Conservation (phyloP, 2,329 filamentous ascomycete genomes). For the Aspergillus sp. region DNA sequence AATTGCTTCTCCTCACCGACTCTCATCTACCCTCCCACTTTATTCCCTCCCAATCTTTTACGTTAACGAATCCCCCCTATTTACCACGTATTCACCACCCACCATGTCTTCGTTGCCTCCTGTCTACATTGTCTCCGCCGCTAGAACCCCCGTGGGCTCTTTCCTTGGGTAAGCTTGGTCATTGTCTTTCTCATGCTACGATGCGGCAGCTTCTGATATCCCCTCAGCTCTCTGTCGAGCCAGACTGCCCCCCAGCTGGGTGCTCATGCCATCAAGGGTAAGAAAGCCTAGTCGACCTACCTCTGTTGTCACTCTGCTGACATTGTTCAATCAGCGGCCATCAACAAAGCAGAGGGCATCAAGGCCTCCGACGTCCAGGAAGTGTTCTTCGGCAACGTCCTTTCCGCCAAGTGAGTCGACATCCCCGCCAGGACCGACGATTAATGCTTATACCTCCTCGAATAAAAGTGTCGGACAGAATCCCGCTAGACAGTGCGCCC, state of each 20-base stretch:
- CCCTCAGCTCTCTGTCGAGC: constrained; percentile 75
- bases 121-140: constrained; percentile 93
- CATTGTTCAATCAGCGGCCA: constrained; percentile 55
- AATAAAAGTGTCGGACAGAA: constrained; percentile 80
- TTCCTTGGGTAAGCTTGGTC: constrained; percentile 74
- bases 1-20: no score
- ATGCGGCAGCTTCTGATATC: constrained; percentile 6
- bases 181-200: constrained; percentile 9
- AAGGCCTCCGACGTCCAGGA: constrained; percentile 90
- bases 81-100: constrained; percentile 12
- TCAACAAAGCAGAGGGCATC: constrained; percentile 81
- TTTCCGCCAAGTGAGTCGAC: constrained; percentile 78
- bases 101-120: constrained; percentile 76
- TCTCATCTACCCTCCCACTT: no score
- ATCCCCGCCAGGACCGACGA: neutral
- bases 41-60: neutral
- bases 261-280: constrained; percentile 88
- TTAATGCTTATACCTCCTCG: constrained; percentile 5
- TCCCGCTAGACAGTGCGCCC: constrained; percentile 88
- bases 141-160: constrained; percentile 85
- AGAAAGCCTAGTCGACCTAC: constrained; percentile 19
- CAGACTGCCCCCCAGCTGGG: constrained; percentile 84
- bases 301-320: constrained; percentile 9
- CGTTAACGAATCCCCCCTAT: neutral
- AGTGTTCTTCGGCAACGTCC: constrained; percentile 96